Evolutionary conservation across 1,284 basidiomycete species (phyloP).

Genomic region (Leccinum subfulvum): DNA sequence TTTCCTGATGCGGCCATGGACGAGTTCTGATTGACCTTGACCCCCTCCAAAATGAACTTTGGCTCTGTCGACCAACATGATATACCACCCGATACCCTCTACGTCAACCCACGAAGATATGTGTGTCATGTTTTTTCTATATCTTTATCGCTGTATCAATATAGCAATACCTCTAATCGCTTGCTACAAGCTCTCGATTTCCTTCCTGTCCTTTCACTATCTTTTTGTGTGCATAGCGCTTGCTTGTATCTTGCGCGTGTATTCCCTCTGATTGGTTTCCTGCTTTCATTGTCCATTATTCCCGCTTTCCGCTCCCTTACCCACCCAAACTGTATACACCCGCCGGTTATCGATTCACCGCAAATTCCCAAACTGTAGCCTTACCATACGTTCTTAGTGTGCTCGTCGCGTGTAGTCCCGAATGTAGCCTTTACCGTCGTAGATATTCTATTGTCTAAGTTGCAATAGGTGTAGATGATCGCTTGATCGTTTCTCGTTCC

Average conservation of each 20-base stretch:
- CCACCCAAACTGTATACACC: background rate
- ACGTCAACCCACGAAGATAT: background rate
- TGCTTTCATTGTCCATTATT: background rate
- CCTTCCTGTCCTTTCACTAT: background rate
- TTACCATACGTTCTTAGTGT: background rate
- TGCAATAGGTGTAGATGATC: background rate
- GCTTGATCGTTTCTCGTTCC: background rate
- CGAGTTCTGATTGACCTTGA: conserved; percentile 5
- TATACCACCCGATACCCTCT: conserved; percentile 8
- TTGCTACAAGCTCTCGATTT: background rate
- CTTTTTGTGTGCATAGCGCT: background rate
- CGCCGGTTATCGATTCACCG: background rate
- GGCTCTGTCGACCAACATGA: background rate
- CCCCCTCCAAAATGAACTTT: background rate
- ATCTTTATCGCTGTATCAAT: conserved; percentile 12
- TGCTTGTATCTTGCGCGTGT: background rate
- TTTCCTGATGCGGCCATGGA: no score
- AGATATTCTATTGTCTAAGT: background rate
- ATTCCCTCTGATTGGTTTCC: background rate
- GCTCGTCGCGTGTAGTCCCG: background rate
- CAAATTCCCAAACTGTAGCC: background rate
- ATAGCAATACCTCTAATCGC: background rate
- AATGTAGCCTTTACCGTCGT: background rate
- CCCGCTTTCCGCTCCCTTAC: background rate
- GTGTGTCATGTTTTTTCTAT: background rate